Base-by-base conservation (phyloP, 805 yeast genomes). In the Schizosaccharomyces cryophilus region DNA sequence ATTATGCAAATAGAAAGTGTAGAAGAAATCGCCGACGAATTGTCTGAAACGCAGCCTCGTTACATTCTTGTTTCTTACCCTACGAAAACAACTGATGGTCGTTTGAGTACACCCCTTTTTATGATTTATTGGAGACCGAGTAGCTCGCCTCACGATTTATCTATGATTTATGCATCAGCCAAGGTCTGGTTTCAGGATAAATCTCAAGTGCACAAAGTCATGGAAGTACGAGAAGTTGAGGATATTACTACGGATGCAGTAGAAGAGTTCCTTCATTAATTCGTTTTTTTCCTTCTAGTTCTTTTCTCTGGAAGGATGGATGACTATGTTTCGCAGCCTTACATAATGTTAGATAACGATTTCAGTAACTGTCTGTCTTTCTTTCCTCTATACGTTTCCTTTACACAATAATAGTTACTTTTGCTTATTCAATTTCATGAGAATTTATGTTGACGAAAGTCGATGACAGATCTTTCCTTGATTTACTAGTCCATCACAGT, bases 131-230 rank as follows among this genome's bases (percentile, higher is more conserved):
- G 89, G 82, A 78, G 86, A 63, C 96, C 96, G 3, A 83, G 83
- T 30, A 87, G 95, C 0, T 77, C 87, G n/a, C 83, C 85, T 19
- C 90, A 84, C 68, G 85, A 84, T 61, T 75, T 78, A 67, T 82
- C 84, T 70, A 89, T 88, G 96, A 72, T 86, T 59, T 88, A 87
- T 66, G 96, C 96, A 0, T 95, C 93, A 4, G 94, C 95, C n/a
- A 56, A 40, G 45, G 60, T 56, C 47, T 56, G 59, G 61, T 54
- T 38, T 31, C 59, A 38, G 24, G 47, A 60, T 45, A n/a, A 42
- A 24, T 9, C 42, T 26, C 42, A 59, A 11, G 58, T 38, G n/a
- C 42, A 40, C 21, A 56, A 56, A 40, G 60, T 56, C 15, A 7
- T 56, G 19, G 60, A 56, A 31, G 30, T 21, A 29, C 30, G 42